Percentiles rank a stretch among this genome's conserved stretches.
These are phyloP conservation scores for Tulasnella sp. DNA, from an alignment of 768 basidiomycete species.

Conservation along the genomic window DNA sequence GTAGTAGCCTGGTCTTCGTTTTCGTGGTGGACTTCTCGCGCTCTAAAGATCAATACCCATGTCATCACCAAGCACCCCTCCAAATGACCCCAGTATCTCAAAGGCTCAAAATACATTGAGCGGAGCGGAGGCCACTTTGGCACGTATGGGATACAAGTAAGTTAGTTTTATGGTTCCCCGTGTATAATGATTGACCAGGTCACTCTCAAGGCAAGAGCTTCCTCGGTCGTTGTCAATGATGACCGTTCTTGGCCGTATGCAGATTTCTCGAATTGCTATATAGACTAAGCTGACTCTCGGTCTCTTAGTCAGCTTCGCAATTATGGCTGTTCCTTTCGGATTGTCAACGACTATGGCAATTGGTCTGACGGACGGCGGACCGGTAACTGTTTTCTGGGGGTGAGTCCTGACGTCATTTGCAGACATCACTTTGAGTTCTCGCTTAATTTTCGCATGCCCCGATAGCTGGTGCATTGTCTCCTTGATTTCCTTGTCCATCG, in stretches of 20 bases:
- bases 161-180: neutral
- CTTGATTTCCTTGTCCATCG: conserved; percentile 4
- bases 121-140: neutral
- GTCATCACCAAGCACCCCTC: no score
- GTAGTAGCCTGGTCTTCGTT: neutral
- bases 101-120: neutral
- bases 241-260: conserved; percentile 4
- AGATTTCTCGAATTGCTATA: neutral
- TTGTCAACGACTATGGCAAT: conserved; percentile 11
- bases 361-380: conserved; percentile 8
- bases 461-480: conserved; percentile 10
- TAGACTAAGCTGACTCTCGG: neutral
- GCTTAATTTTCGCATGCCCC: neutral
- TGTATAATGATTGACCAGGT: neutral
- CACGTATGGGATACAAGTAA: conserved; percentile 6
- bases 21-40: neutral
- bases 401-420: neutral
- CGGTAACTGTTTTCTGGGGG: conserved; percentile 8
- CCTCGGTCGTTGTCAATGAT: conserved; percentile 9
- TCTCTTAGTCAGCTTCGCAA: conserved; percentile 1
- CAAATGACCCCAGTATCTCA: no score
- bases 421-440: neutral
- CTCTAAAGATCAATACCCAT: no score
- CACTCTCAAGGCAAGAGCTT: neutral
- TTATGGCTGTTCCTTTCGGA: conserved; percentile 3